Conservation (phyloP, 345 rosid genomes). For the Iberis pinnata region DNA sequence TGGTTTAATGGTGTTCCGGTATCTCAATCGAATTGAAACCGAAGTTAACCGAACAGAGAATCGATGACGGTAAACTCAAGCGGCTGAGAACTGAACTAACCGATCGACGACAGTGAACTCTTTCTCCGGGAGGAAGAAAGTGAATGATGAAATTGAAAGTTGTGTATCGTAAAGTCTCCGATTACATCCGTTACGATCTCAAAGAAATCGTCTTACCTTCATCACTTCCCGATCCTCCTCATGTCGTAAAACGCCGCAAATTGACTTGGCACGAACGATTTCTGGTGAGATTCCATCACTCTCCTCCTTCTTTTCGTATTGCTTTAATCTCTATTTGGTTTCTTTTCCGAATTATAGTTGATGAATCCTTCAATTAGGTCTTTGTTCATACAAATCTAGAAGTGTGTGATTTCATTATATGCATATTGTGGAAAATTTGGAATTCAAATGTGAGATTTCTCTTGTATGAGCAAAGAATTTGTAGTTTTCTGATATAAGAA, state of each 20-base stretch:
- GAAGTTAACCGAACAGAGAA: no score
- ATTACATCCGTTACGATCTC: conserved; percentile 70
- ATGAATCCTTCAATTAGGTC: no score
- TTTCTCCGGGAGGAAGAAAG: conserved; percentile 14
- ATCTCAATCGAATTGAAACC: no score
- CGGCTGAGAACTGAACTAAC: no score
- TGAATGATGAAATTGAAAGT: conserved; percentile 50
- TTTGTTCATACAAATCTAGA: no score
- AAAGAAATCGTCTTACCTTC: conserved; percentile 93
- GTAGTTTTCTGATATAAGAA: background rate
- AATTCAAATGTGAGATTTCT: no score
- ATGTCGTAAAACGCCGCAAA: conserved; percentile 60
- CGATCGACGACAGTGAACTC: background rate
- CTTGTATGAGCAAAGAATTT: conserved; percentile 2
- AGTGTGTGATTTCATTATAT: no score
- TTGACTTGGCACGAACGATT: conserved; percentile 70
- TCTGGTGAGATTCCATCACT: conserved; percentile 35
- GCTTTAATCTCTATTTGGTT: background rate
- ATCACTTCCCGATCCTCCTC: conserved; percentile 85
- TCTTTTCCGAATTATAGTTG: background rate
- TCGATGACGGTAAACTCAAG: no score
- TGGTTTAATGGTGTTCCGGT: no score
- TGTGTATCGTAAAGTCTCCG: conserved; percentile 48
- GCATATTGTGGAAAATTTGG: no score
- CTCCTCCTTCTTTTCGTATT: background rate